Conservation (phyloP, 371 early-diverging fungal genomes). For the Apophysomyces elegans region DNA sequence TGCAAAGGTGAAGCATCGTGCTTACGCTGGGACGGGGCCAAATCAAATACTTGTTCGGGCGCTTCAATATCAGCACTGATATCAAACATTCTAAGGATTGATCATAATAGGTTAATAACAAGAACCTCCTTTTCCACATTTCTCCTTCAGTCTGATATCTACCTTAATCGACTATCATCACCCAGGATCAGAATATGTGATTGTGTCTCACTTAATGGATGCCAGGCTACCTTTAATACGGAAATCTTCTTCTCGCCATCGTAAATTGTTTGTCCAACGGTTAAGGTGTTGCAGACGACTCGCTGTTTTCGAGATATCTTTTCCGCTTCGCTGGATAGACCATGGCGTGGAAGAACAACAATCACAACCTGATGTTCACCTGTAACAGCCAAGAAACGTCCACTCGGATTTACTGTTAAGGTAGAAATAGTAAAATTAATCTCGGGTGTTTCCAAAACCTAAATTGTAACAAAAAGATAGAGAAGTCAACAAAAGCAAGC, state of each 20-base stretch:
- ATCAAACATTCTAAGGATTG: slow-evolving; percentile 42
- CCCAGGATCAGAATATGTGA: slow-evolving; percentile 45
- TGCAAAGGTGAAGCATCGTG: background rate
- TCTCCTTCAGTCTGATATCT: background rate
- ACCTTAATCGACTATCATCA: slow-evolving; percentile 41
- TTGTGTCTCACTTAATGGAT: slow-evolving; percentile 48
- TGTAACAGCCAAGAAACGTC: slow-evolving; percentile 37
- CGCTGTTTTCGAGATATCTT: slow-evolving; percentile 18
- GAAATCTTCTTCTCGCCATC: slow-evolving; percentile 13
- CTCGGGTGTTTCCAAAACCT: slow-evolving; percentile 43
- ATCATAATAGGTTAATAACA: background rate
- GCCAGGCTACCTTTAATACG: slow-evolving; percentile 44
- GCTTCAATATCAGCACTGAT: slow-evolving; percentile 38
- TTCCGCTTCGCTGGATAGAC: slow-evolving; percentile 21
- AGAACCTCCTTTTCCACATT: background rate
- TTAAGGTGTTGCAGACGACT: slow-evolving; percentile 29
- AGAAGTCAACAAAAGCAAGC: too few species aligned
- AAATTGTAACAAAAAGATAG: background rate
- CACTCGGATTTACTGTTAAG: slow-evolving; percentile 32
- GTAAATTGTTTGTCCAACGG: slow-evolving; percentile 27
- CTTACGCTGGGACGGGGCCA: slow-evolving; percentile 31
- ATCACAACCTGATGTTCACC: slow-evolving; percentile 31
- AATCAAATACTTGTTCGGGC: slow-evolving; percentile 50
- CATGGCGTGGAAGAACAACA: slow-evolving; percentile 40
- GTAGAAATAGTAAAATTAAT: slow-evolving; percentile 42